Base-by-base conservation (phyloP, 192 early-diverging fungal species). In the Gonapodya sp. region DNA sequence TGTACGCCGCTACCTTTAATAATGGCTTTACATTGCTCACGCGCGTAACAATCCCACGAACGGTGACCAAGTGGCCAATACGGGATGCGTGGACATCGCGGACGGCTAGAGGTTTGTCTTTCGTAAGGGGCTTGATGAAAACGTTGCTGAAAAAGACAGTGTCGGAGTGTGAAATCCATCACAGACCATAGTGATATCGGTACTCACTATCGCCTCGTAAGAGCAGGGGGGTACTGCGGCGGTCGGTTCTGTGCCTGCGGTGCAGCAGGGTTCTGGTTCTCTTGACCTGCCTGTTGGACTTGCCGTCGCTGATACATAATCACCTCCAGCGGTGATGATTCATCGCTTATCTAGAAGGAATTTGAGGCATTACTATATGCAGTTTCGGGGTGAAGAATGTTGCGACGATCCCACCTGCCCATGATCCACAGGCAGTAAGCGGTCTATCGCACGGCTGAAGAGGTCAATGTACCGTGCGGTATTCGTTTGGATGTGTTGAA, bases 21-120 rank as follows among this genome's bases (percentile, higher is more conserved):
- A 95, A 91, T 14, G 97, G 97, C 79, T 96, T 96, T 31, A 99
- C 95, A 80, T 97, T 96, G 30, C 92, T 92, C 34, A 96, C 95
- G 73, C 96, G 92, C 35, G 96, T 99, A 2, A 99, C 93, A 73
- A 99, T 96, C 35, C 96, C 97, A 73, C 92, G 91, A 37, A 99
- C 88, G 1, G 92, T 94, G 1, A 97, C 94, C 81, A 98, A 85
- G 75, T 91, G 92, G 35, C 97, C 97, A 73, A 99, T 87, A 36
- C 89, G 85, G 32, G 87, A 82, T 74, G 93, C 96, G 73, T 93
- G 93, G 73, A 98, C 86, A 81, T 96, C 91, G 78, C 97, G 94
- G 81, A 99, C 94, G 1, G 96, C 93, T 74, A 94, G 82, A 0
- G 93, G 88, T 64, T 85, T 86, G 36, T 87, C 84, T 32, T 82